Percentiles rank a stretch among this genome's conserved stretches.
These are phyloP conservation scores for Candida hungchunana DNA, from an alignment of 805 yeast species.

Conservation along the genomic window DNA sequence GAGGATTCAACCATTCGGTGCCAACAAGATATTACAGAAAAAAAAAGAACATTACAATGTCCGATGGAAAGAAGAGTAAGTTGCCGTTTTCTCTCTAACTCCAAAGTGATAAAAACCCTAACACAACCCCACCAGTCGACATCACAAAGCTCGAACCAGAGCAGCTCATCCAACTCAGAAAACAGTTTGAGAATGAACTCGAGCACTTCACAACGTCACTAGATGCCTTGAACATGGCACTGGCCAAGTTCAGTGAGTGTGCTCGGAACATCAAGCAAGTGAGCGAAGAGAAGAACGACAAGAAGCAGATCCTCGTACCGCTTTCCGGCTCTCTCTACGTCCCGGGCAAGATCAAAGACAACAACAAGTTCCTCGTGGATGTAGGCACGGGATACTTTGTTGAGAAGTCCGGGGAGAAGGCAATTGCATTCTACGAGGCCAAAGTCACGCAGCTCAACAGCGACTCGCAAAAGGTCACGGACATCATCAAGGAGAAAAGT, in stretches of 20 bases:
- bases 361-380: constrained; percentile 77
- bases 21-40: too few relatives aligned
- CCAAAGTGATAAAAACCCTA: neutral
- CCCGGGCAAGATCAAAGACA: constrained; percentile 71
- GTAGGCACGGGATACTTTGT: constrained; percentile 95
- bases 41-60: constrained; percentile 7
- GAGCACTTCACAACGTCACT: constrained; percentile 82
- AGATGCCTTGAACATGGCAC: constrained; percentile 80
- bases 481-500: constrained; percentile 71
- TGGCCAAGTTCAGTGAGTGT: constrained; percentile 78
- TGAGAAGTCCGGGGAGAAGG: constrained; percentile 67
- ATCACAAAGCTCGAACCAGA: constrained; percentile 70
- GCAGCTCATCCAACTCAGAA: constrained; percentile 79
- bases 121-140: constrained; percentile 42
- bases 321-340: constrained; percentile 84
- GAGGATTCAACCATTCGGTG: too few relatives aligned
- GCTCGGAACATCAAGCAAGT: constrained; percentile 60
- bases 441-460: constrained; percentile 68
- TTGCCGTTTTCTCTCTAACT: neutral
- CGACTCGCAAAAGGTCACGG: constrained; percentile 71
- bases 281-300: constrained; percentile 36
- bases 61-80: constrained; percentile 14
- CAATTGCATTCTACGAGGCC: constrained; percentile 64
- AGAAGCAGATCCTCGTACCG: constrained; percentile 69
- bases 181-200: constrained; percentile 77